A percentile compares a stretch with the other conserved stretches of the same genome.
These are phyloP conservation scores for Phyllosticta ampelicida DNA, from an alignment of 2,329 filamentous ascomycete species.

Conservation along the genomic window DNA sequence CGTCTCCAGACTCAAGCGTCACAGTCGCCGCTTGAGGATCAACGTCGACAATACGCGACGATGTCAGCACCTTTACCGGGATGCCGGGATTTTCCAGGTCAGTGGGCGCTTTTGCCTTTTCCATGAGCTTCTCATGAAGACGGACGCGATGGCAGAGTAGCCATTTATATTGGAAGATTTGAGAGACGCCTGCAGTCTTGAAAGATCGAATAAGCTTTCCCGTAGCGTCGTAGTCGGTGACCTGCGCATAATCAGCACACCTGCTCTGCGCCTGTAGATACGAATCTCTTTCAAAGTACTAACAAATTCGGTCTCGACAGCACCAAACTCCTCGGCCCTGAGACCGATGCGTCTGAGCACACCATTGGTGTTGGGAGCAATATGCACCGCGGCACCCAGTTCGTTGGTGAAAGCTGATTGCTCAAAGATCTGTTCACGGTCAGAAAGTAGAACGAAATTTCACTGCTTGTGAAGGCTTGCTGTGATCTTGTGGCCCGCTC, in stretches of 20 bases:
- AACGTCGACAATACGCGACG: slow-evolving; percentile 35
- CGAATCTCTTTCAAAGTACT: neutral
- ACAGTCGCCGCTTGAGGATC: slow-evolving; percentile 33
- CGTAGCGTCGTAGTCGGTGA: neutral
- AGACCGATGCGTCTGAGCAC: slow-evolving; percentile 40
- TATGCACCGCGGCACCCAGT: slow-evolving; percentile 49
- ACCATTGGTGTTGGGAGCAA: slow-evolving; percentile 51
- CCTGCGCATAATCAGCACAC: neutral
- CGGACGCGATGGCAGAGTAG: slow-evolving; percentile 41
- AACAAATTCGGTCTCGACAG: neutral
- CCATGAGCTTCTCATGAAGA: slow-evolving; percentile 45
- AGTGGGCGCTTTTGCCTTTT: neutral
- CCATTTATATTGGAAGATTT: slow-evolving; percentile 3
- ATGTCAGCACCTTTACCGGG: slow-evolving; percentile 30
- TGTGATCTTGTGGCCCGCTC: slow-evolving; percentile 39
- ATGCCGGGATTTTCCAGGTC: slow-evolving; percentile 21
- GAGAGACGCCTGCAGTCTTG: neutral
- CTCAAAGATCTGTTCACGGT: slow-evolving; percentile 39
- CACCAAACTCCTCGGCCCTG: slow-evolving; percentile 30
- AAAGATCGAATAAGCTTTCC: slow-evolving; percentile 3
- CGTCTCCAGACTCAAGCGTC: slow-evolving; percentile 36
- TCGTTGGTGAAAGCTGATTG: slow-evolving; percentile 47
- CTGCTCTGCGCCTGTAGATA: neutral
- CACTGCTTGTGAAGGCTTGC: neutral
- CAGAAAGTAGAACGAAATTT: neutral